Base-by-base conservation (phyloP, 1,284 basidiomycete species). In the Earliella scabrosa region DNA sequence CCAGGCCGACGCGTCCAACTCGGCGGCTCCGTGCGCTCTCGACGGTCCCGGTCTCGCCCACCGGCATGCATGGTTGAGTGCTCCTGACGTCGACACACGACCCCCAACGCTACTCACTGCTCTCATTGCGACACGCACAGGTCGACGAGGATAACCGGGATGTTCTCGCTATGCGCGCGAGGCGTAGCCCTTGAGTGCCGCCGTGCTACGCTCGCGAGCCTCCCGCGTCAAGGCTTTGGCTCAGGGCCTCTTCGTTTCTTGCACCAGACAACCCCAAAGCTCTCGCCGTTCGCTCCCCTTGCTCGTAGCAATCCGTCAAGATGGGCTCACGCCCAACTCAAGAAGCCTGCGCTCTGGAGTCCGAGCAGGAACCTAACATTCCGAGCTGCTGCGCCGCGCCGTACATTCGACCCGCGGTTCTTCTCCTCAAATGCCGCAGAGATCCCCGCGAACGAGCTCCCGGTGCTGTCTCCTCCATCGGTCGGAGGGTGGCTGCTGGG, bases 401-500 rank as follows among this genome's bases (percentile, higher is more conserved):
- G 44, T 35, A 53, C 56, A 50, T 70, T 75, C 41, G 64, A 71
- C 49, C 68, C 72, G n/a, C 75, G 76, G 20, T 77, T 73, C 65
- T 77, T 80, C 67, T 79, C 78, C 13, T 71, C 74, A 14, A 73
- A 79, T 50, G 63, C 68, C 29, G 62, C 72, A 27, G 36, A 63
- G 34, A 59, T 69, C 29, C 46, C 66, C 29, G 48, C 67, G 18
- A 59, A 71, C 24, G 68, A 75, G 29, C 70, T 84, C 16, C 87
- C 85, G 0, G 73, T 85, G 16, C 79, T 94, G 23, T 86, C 95
- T 8, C 79, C 88, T 1, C 90, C 88, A 0, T 76, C 86, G 11
- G 92, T 98, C 5, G 88, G 84, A 16, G 76, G 83, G 60, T 97
- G 96, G 90, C 83, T 98, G 18, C 81, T 95, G 66, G 72, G 82